Evolutionary conservation across 805 yeast species (phyloP), one percentile per base, ranked within the genome.

Genomic region (Komagataella ulmi): DNA sequence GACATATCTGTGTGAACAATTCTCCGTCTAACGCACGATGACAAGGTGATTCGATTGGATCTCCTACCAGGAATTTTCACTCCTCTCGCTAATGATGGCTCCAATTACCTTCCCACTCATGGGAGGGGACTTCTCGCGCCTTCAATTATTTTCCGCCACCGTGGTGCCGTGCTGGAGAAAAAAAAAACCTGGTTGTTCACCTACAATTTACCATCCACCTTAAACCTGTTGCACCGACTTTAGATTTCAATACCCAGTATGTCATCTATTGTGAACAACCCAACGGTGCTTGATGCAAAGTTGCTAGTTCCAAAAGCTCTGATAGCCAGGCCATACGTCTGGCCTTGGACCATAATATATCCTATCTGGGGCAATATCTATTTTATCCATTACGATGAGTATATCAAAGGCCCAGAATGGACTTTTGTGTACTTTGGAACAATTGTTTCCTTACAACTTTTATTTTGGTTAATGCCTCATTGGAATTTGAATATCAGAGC

Each of bases 361-460:
- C 96, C 96, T 5, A 61, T 76, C 17, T 87, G 86, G 64, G 69
- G 71, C 51, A 80, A 85, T 59, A 65, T 87, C 45, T 91, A 86
- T 65, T 60, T 65, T 54, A 68, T 70, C 54, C 79, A 82, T 53
- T 91, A 91, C 65, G 98, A 91, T 53, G 72, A 68, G 53, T 87
- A 87, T 63, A 85, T 91, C 61, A 85, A 77, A 47, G 97, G 97
- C 23, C 76, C 84, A 48, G 99, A 91, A 69, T 93, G 99, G 98
- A 93, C 98, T 0, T 88, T 87, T 65, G 93, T 91, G 44, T 90
- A 80, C 61, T 71, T 88, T 21, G 84, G 95, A 54, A 66, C 89
- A 5, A 73, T 90, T 50, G 65, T 84, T 44, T 80, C 96, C 2
- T 54, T 85, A 53, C 95, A 91, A 63, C 70, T 82, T 47, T 71